phyloP scores from a whole-genome alignment of 2,329 filamentous ascomycete species.

The Epichloe elymi region DNA sequence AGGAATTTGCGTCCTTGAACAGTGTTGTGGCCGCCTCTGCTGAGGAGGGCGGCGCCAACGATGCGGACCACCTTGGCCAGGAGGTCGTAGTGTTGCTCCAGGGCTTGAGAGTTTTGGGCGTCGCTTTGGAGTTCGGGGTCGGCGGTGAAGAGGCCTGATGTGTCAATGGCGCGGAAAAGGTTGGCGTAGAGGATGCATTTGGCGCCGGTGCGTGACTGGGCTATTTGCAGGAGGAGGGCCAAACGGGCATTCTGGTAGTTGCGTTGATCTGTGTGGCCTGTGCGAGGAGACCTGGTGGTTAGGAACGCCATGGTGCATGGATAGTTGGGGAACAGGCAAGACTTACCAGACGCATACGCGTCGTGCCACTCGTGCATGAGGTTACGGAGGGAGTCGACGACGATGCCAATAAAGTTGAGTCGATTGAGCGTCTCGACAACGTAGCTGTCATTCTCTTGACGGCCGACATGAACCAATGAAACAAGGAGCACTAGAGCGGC shows the following conservation, averaged over 20 bases:
- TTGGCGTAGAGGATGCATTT: conserved; percentile 80
- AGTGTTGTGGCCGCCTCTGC: conserved; percentile 70
- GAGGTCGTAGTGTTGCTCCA: conserved; percentile 73
- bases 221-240: conserved; percentile 69
- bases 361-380: conserved; percentile 61
- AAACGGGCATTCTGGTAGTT: conserved; percentile 58
- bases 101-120: conserved; percentile 52
- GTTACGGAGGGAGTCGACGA: conserved; percentile 75
- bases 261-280: conserved; percentile 29
- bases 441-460: conserved; percentile 56
- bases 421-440: conserved; percentile 70
- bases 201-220: conserved; percentile 73
- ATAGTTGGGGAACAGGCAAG: not conserved
- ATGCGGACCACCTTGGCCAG: conserved; percentile 71
- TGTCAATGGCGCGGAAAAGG: conserved; percentile 67
- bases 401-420: conserved; percentile 80
- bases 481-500: conserved; percentile 77
- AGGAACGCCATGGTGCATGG: too few relatives aligned
- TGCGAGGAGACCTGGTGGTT: conserved; percentile 3
- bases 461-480: conserved; percentile 60
- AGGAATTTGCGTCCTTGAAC: conserved; percentile 71
- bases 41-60: conserved; percentile 68
- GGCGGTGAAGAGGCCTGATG: conserved; percentile 73
- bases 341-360: conserved; percentile 40
- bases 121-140: conserved; percentile 88